Percentiles rank a stretch among this genome's conserved stretches.
Conservation (phyloP, 2,329 filamentous ascomycete genomes). For the Trematosphaeria pertusa region DNA sequence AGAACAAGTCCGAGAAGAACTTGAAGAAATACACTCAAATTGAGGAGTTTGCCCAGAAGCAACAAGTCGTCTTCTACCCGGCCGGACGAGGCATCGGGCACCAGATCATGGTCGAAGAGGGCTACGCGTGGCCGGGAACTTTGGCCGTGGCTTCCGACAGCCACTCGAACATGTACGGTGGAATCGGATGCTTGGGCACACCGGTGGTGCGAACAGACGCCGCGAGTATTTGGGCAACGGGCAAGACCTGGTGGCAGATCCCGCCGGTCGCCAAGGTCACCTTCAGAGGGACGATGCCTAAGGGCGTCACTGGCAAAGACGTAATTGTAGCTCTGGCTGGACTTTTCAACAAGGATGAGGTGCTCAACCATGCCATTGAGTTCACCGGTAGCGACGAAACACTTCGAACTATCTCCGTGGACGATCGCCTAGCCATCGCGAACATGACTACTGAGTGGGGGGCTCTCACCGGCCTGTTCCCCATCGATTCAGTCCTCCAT, state of each 20-base stretch:
- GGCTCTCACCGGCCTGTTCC: slow-evolving; percentile 77
- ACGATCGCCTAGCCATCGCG: slow-evolving; percentile 74
- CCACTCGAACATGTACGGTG: slow-evolving; percentile 86
- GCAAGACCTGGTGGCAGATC: slow-evolving; percentile 85
- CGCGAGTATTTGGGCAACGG: slow-evolving; percentile 83
- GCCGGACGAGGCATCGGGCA: slow-evolving; percentile 86
- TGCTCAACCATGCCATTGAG: slow-evolving; percentile 89
- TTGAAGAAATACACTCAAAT: slow-evolving; percentile 84
- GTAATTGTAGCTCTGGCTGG: slow-evolving; percentile 90
- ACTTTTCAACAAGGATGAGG: slow-evolving; percentile 84
- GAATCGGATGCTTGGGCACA: slow-evolving; percentile 77
- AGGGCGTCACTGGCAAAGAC: slow-evolving; percentile 89
- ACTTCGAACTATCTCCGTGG: slow-evolving; percentile 72
- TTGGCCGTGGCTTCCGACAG: slow-evolving; percentile 79
- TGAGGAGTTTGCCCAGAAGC: slow-evolving; percentile 78
- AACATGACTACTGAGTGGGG: slow-evolving; percentile 90
- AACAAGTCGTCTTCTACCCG: slow-evolving; percentile 79
- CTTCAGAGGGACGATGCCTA: slow-evolving; percentile 75
- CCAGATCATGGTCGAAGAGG: slow-evolving; percentile 90
- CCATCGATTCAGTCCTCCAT: slow-evolving; percentile 75
- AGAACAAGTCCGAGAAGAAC: slow-evolving; percentile 80
- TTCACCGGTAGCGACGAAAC: slow-evolving; percentile 84
- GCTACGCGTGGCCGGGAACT: slow-evolving; percentile 84
- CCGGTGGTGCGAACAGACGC: slow-evolving; percentile 88
- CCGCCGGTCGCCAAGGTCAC: slow-evolving; percentile 84